Conservation (phyloP, 495 filamentous ascomycete genomes). For the Aspergillus nanangensis region DNA sequence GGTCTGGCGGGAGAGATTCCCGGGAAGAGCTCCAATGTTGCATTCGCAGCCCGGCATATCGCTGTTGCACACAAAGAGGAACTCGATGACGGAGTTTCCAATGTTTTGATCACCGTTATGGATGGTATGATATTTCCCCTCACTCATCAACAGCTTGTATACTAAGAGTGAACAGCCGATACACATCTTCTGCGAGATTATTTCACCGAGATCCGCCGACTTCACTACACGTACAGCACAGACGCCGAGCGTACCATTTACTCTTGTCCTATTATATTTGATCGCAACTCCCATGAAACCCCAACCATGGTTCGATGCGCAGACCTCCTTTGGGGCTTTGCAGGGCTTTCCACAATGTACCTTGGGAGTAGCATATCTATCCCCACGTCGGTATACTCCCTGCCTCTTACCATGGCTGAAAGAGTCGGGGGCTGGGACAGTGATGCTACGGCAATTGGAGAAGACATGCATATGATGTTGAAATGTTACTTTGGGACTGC, state of each 20-base stretch:
- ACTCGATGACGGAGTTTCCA: slow-evolving; percentile 39
- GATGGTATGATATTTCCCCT: slow-evolving; percentile 48
- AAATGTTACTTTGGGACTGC: slow-evolving; percentile 70
- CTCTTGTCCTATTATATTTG: slow-evolving; percentile 66
- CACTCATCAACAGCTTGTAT: no score
- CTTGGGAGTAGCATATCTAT: slow-evolving; percentile 53
- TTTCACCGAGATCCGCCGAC: slow-evolving; percentile 55
- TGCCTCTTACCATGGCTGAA: slow-evolving; percentile 58
- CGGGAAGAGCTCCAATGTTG: slow-evolving; percentile 66
- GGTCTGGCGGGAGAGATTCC: slow-evolving; percentile 59
- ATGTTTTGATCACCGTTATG: slow-evolving; percentile 65
- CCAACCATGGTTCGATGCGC: slow-evolving; percentile 63
- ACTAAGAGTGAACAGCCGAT: slow-evolving; percentile 46
- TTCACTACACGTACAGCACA: slow-evolving; percentile 50
- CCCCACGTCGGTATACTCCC: slow-evolving; percentile 66
- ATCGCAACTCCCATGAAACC: slow-evolving; percentile 63
- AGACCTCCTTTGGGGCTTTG: slow-evolving; percentile 62
- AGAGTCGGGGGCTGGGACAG: slow-evolving; percentile 63
- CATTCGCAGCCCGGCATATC: slow-evolving; percentile 59
- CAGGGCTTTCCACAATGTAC: slow-evolving; percentile 62
- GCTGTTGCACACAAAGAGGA: slow-evolving; percentile 45
- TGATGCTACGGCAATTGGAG: slow-evolving; percentile 62
- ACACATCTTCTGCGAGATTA: slow-evolving; percentile 63
- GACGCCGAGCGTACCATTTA: slow-evolving; percentile 58
- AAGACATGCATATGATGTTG: slow-evolving; percentile 71